A percentile compares a stretch with the other conserved stretches of the same genome.
These are phyloP conservation scores for Rhizomucor pusillus DNA, from an alignment of 371 early-diverging fungal species.

Conservation along the genomic window DNA sequence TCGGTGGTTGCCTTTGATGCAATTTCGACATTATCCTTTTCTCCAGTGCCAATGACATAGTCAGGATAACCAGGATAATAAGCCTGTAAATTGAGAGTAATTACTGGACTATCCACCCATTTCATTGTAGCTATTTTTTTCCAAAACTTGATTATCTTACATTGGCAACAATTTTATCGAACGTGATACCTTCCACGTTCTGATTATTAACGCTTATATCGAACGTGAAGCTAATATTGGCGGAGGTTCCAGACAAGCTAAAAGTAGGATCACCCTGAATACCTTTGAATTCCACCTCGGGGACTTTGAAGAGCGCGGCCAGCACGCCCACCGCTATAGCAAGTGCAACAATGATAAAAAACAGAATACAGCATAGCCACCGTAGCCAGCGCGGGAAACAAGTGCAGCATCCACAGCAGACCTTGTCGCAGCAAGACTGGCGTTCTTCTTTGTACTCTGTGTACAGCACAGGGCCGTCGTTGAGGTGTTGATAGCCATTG, in stretches of 20 bases:
- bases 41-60: slow-evolving; percentile 50
- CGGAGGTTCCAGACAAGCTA: slow-evolving; percentile 23
- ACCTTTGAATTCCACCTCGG: slow-evolving; percentile 35
- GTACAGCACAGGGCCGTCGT: slow-evolving; percentile 5
- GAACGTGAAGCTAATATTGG: slow-evolving; percentile 24
- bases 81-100: slow-evolving; percentile 32
- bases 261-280: slow-evolving; percentile 26
- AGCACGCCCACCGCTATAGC: slow-evolving; percentile 43
- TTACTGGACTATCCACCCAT: slow-evolving; percentile 1
- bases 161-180: slow-evolving; percentile 50
- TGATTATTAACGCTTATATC: slow-evolving; percentile 51
- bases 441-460: slow-evolving; percentile 1
- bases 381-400: slow-evolving; percentile 50
- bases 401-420: slow-evolving; percentile 50
- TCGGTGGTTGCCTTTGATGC: slow-evolving; percentile 31
- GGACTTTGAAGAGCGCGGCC: slow-evolving; percentile 42
- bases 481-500: slow-evolving; percentile 9
- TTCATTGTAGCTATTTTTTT: background rate
- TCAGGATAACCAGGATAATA: slow-evolving; percentile 49
- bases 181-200: slow-evolving; percentile 53
- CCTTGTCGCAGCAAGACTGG: slow-evolving; percentile 39
- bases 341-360: slow-evolving; percentile 33
- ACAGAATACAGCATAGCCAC: slow-evolving; percentile 37
- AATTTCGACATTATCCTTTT: slow-evolving; percentile 42
- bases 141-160: slow-evolving; percentile 26